A percentile compares a stretch with the other conserved stretches of the same genome.
These are phyloP conservation scores for Ligustrum vulgare DNA, from an alignment of 257 asterid genomes.

Conservation along the genomic window DNA sequence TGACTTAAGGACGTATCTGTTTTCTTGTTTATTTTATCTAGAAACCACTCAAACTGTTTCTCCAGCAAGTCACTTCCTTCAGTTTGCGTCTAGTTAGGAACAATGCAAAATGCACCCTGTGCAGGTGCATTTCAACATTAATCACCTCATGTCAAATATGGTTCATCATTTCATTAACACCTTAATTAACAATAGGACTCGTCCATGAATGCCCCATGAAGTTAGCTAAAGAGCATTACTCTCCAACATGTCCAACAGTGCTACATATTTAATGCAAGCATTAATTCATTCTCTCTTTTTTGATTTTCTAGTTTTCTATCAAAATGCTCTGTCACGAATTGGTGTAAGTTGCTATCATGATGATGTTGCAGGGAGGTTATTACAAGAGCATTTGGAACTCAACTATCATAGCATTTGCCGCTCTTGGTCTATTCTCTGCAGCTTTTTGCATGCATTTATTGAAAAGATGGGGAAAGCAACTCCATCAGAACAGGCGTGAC, in stretches of 20 bases:
- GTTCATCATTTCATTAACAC: not conserved
- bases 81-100: not conserved
- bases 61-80: not conserved
- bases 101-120: not conserved
- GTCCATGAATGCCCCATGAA: not conserved
- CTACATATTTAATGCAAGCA: not conserved
- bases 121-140: not conserved
- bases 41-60: not conserved
- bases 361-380: constrained; percentile 64
- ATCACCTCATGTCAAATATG: not conserved
- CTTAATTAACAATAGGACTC: not conserved
- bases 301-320: not conserved
- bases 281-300: not conserved
- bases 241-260: not conserved
- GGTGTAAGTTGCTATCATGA: not conserved
- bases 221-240: not conserved
- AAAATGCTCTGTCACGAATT: not conserved
- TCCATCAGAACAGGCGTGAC: constrained; percentile 59
- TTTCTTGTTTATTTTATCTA: too few relatives aligned
- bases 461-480: constrained; percentile 70
- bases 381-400: constrained; percentile 55
- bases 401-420: constrained; percentile 48
- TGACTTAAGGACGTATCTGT: too few relatives aligned
- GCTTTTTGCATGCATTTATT: constrained; percentile 77
- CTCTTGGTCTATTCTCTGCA: constrained; percentile 64